Base-by-base conservation (phyloP, 352 stramenopile genomes). In the Globisporangium alternatum region DNA sequence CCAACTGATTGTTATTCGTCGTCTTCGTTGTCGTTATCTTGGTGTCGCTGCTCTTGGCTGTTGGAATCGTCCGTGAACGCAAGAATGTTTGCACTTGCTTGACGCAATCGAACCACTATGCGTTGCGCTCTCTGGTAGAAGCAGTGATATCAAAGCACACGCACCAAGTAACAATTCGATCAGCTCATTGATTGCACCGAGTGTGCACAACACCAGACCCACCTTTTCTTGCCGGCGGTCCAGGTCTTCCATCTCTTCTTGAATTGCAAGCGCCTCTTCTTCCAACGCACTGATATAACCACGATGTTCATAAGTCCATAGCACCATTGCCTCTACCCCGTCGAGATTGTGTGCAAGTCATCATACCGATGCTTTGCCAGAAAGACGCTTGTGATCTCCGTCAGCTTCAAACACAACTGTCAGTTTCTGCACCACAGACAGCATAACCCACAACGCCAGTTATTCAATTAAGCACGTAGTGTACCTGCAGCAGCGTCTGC, bases 181-280 rank as follows among this genome's bases (percentile, higher is more conserved):
- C 3, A 63, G 51, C 5, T 31, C 0, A 2, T 6, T 30, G 5
- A 22, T 17, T 28, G n/a, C 33, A 17, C 31, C 25, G 9, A 54
- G 53, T 21, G 5, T 30, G 6, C 56, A 12, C 17, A 22, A 55
- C 3, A 17, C 28, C 25, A 48, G n/a, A 13, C 53, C 28, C 17
- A 89, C 83, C 67, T 48, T 52, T 57, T 89, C 77, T 67, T 92
- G 83, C 41, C 76, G 75, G 17, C 67, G 66, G 52, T 89, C 53
- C 25, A 92, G 66, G 31, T 85, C 69, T 10, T 88, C 73, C 66
- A 92, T 72, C 59, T 86, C 83, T 9, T 63, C 71, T 70, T 89
- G 83, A 49, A 92, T 88, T 62, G 62, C 74, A 5, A 60, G 60
- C 1, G 74, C 76, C 39, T 92, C 81, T 8, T 75, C 72, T 48